Base-by-base conservation (phyloP, 768 basidiomycete genomes). In the Mycena polygramma region DNA sequence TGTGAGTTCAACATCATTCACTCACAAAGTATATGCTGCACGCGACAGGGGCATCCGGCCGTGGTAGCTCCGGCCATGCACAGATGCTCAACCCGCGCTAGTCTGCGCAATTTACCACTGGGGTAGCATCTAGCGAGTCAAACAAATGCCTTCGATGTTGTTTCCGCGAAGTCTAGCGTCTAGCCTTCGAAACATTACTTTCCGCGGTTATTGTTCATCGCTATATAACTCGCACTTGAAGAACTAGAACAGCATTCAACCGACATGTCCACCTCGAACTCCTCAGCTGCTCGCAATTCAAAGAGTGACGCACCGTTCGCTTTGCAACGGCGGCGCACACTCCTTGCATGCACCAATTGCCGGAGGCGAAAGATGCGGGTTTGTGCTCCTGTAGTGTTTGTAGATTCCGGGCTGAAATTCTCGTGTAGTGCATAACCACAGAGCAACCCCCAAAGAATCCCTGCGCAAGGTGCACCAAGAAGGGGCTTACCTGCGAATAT, bases 401-500 rank as follows among this genome's bases (percentile, higher is more conserved):
- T 19, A 19, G 24, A 2, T 46, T n/a, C 14, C 14, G 4, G 2
- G 13, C 51, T 63, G 15, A 63, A 7, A 9, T n/a, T 15, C 10
- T 41, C 6, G 1, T 54, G 6, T 54, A 57, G 43, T 65, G 63
- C n/a, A 65, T 65, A 14, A 45, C 63, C 0, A 46, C 54, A 19
- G 63, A 65, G 20, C 54, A 57, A n/a, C 43, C 54, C 10, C 45
- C 45, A 0, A 65, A 7, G n/a, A 57, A 57, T 48, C 54, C 63
- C 30, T 65, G 63, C 30, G 54, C 49, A 17, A 54, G 63, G 0
- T 65, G 63, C 39, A 22, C 43, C 1, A 65, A 57, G 35, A 46
- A 48, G 20, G 24, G 39, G 13, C 43, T 65, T 26, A 20, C 26
- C 15, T 65, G 63, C 35, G 54, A 65, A 48, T 65, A 65, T 26